phyloP scores from a whole-genome alignment of 495 filamentous ascomycete species.

The Tetracladium setigerum region DNA sequence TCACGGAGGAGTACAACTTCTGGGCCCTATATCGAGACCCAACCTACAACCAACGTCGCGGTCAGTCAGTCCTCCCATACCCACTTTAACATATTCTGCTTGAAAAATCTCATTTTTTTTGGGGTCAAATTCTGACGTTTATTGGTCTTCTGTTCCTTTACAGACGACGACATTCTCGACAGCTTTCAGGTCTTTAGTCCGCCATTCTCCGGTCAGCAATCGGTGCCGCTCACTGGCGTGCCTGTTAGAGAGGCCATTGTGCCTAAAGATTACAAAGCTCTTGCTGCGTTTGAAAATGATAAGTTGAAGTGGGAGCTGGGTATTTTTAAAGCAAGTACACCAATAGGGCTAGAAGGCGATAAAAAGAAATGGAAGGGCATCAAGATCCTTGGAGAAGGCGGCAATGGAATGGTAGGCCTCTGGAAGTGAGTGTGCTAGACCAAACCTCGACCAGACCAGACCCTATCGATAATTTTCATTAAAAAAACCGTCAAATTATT shows the following conservation, averaged over 20 bases:
- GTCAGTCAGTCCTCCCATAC: too few species aligned
- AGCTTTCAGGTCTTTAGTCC: too few species aligned
- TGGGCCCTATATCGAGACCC: too few species aligned
- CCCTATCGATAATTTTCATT: not conserved
- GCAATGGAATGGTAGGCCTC: not conserved
- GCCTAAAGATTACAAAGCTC: not conserved
- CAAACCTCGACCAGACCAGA: not conserved
- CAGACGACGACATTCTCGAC: too few species aligned
- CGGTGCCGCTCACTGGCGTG: not conserved
- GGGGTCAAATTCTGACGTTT: too few species aligned
- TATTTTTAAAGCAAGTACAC: not conserved
- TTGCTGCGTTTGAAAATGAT: not conserved
- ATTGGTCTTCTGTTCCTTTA: too few species aligned
- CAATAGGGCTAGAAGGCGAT: not conserved
- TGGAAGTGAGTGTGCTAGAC: not conserved
- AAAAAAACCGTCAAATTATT: not conserved
- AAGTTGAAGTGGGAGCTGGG: not conserved
- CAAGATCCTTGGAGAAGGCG: slow-evolving; percentile 1
- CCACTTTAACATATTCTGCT: too few species aligned
- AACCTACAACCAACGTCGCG: too few species aligned
- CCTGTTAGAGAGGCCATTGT: not conserved
- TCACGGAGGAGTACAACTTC: too few species aligned
- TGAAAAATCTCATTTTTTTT: too few species aligned
- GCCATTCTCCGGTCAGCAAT: not conserved
- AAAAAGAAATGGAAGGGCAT: not conserved